Base-by-base conservation (phyloP, 2,329 filamentous ascomycete species). In the Zymoseptoria ardabiliae region DNA sequence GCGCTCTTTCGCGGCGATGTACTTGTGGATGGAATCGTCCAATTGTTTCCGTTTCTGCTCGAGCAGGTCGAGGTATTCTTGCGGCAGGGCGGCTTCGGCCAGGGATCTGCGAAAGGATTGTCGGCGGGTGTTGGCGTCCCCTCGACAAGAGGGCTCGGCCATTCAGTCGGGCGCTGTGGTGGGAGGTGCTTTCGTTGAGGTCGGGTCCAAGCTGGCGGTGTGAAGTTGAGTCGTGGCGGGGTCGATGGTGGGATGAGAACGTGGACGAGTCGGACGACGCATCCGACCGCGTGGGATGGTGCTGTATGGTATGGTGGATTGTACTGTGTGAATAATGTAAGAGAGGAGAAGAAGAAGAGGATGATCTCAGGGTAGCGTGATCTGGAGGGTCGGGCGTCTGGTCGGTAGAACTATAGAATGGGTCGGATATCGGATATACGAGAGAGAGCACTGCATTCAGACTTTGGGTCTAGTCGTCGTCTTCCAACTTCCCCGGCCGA, bases 21-120 rank as follows among this genome's bases (percentile, higher is more conserved):
- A 74, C 50, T 71, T 71, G 63, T 73, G 72, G 55, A 74, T 73
- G 8, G 69, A 70, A 17, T 74, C 72, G 57, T 74, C 72, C 50
- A 74, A 63, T 63, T 71, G 69, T 55, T 66, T 69, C 41, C 72
- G 69, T 62, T 74, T 74, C 57, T 67, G 60, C 58, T 73, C 72
- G 50, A 74, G 64, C 52, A 65, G 63, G 54, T 70, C 68, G 5
- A 74, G 63, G 56, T 69, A 70, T 51, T 70, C 67, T 11, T 63
- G 59, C 35, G 70, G 67, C 58, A 72, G 63, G 9, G 58, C 63
- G n/a, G 65, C 59, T 21, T 67, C 64, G 58, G 61, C 63, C 10
- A 65, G 57, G 17, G 60, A 60, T 25, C 58, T 53, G 50, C 65
- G 65, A 50, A 63, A 66, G 50, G 60, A 61, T 45, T 62, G 61